phyloP scores from a whole-genome alignment of 176 grass and related monocot genomes.

The Rhipidocladum racemiflorum region DNA sequence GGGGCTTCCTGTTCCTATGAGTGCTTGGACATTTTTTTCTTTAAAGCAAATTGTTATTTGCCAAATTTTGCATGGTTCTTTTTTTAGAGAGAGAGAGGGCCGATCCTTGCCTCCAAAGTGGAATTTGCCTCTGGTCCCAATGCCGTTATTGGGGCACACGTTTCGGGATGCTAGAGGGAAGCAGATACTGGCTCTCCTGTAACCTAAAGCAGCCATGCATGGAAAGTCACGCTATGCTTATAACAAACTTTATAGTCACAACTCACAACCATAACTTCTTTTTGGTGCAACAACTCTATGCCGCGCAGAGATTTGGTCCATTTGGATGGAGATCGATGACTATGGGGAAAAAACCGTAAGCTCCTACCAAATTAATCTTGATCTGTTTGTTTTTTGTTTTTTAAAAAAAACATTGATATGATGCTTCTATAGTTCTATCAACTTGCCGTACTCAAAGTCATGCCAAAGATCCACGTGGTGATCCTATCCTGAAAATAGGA shows the following conservation, averaged over 20 bases:
- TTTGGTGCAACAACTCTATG: constrained; percentile 1
- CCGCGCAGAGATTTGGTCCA: not conserved
- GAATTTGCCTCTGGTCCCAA: constrained; percentile 42
- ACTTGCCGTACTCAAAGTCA: not conserved
- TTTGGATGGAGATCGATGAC: not conserved
- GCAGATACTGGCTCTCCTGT: constrained; percentile 42
- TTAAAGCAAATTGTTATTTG: constrained; percentile 20
- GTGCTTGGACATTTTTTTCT: constrained; percentile 9
- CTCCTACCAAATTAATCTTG: not conserved
- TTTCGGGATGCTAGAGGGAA: constrained; percentile 54
- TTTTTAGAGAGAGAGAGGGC: constrained; percentile 6
- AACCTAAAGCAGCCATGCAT: constrained; percentile 38
- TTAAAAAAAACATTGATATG: not conserved
- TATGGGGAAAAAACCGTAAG: not conserved
- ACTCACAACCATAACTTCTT: constrained; percentile 10
- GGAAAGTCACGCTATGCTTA: constrained; percentile 31
- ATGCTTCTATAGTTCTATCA: not conserved
- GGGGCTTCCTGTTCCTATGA: not conserved
- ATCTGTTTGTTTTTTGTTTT: no score
- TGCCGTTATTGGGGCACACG: constrained; percentile 64
- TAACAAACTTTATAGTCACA: constrained; percentile 11
- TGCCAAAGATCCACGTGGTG: not conserved
- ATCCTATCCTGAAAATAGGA: not conserved
- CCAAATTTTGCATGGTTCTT: constrained; percentile 7
- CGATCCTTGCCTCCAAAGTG: constrained; percentile 33